phyloP scores from a whole-genome alignment of 2,329 filamentous ascomycete species.

The Metarhizium robertsii region DNA sequence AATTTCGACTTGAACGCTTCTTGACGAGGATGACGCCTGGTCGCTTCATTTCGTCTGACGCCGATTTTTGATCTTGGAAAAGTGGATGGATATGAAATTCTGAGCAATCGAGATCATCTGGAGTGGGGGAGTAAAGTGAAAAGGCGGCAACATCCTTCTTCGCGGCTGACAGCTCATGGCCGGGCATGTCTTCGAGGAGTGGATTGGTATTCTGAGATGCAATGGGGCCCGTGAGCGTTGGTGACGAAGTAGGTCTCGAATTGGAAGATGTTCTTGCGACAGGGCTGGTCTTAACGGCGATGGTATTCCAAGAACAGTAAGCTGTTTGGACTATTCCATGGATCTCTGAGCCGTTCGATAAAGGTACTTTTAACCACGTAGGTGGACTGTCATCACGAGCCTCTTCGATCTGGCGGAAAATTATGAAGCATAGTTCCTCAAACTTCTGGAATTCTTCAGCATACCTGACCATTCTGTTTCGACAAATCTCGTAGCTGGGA shows the following conservation, averaged over 20 bases:
- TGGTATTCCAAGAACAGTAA: background rate
- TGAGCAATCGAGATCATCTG: conserved; percentile 22
- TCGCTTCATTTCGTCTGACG: conserved; percentile 17
- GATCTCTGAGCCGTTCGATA: conserved; percentile 6
- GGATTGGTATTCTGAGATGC: conserved; percentile 25
- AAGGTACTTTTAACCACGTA: conserved; percentile 7
- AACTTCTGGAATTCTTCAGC: conserved; percentile 24
- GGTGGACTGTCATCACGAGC: background rate
- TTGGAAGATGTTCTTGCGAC: conserved; percentile 2
- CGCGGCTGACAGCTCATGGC: conserved; percentile 27
- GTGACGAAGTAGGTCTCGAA: conserved; percentile 2
- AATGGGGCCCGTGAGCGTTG: background rate
- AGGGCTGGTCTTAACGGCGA: conserved; percentile 1
- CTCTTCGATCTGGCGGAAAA: conserved; percentile 13
- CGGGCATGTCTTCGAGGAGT: conserved; percentile 30
- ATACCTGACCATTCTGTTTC: conserved; percentile 21
- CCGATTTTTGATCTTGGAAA: conserved; percentile 19
- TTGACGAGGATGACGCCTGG: conserved; percentile 26
- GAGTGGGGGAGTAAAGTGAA: conserved; percentile 18
- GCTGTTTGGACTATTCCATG: background rate
- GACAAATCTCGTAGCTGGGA: conserved; percentile 18
- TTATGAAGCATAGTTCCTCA: conserved; percentile 19
- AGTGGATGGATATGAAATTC: conserved; percentile 29
- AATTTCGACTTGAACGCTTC: conserved; percentile 22
- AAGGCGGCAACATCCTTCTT: conserved; percentile 28